Base-by-base conservation (phyloP, 331 rosid species). In the Rosa hybrid region DNA sequence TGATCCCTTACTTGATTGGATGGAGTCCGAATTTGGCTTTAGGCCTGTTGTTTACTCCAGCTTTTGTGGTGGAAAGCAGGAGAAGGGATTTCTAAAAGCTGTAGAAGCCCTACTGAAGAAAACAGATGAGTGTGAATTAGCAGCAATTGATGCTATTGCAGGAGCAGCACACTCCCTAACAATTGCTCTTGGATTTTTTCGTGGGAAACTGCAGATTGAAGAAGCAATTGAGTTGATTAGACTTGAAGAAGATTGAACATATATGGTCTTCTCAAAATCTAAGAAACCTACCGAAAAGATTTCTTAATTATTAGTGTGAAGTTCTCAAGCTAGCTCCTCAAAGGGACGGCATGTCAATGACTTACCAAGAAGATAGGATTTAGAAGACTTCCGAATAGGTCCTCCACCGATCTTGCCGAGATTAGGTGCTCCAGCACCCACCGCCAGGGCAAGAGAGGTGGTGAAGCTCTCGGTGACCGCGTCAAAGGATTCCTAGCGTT, bases 101-200 rank as follows among this genome's bases (percentile, higher is more conserved):
- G 44, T 95, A 20, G 96, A 89, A 84, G 81, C 86, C 71, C 62
- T 89, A 68, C 84, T 95, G 56, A 90, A 81, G 83, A 83, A 88
- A 85, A 83, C 90, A 49, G 93, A 93, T 83, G 90, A 95, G 80
- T 91, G 92, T 72, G 98, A 95, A 85, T 89, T 95, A 90, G 96
- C 98, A 57, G 74, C 96, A 81, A 85, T 95, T 78, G 99, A 93
- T 79, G 98, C 99, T 81, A 86, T 88, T 68, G 96, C 98, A 41
- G 77, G 96, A 25, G 90, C 97, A 49, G 93, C 34, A 7, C 99
- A 95, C 84, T 95, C 99, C 18, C 73, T 95, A 72, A 74, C 77
- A 42, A 93, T 95, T 82, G 93, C 98, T 3, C 70, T 93, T 23
- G 98, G 84, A 82, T 57, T 90, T 50, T 86, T 87, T 57, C 83